phyloP scores from a whole-genome alignment of 768 basidiomycete genomes.

The Strobilomyces dryophilus region DNA sequence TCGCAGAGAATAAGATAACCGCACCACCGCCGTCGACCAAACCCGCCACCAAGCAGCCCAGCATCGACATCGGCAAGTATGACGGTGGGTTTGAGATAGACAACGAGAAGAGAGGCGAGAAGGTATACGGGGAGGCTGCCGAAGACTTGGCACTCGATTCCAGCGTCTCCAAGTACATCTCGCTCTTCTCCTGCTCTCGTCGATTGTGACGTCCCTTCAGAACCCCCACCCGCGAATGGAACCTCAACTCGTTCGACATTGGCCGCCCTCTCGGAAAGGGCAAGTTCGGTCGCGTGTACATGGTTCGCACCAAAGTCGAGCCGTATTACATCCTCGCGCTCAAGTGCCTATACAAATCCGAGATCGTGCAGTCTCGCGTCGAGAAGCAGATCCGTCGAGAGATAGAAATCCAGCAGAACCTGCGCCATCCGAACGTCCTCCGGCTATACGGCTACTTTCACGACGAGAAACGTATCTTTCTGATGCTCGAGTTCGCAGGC shows the following conservation, averaged over 20 bases:
- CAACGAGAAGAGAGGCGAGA: conserved; percentile 73
- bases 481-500: conserved; percentile 97
- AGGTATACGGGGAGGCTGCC: conserved; percentile 73
- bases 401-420: conserved; percentile 96
- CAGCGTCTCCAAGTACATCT: conserved; percentile 58
- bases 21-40: conserved; percentile 26
- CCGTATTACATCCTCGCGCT: conserved; percentile 94
- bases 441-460: conserved; percentile 97
- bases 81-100: conserved; percentile 97
- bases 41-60: conserved; percentile 15
- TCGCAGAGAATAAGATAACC: conserved; percentile 22
- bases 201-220: conserved; percentile 32
- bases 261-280: conserved; percentile 97
- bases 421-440: conserved; percentile 91
- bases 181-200: neutral
- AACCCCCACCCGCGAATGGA: conserved; percentile 81
- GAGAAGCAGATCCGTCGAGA: conserved; percentile 97
- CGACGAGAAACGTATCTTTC: conserved; percentile 94
- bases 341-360: conserved; percentile 95
- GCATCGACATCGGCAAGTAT: conserved; percentile 81
- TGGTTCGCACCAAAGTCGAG: conserved; percentile 87
- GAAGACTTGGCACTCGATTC: conserved; percentile 83
- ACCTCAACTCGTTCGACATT: conserved; percentile 84
- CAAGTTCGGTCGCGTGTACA: conserved; percentile 98
- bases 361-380: conserved; percentile 85